A percentile compares a stretch with the other conserved stretches of the same genome.
Conservation (phyloP, 495 filamentous ascomycete genomes). For the Symbiotaphrina buchneri region DNA sequence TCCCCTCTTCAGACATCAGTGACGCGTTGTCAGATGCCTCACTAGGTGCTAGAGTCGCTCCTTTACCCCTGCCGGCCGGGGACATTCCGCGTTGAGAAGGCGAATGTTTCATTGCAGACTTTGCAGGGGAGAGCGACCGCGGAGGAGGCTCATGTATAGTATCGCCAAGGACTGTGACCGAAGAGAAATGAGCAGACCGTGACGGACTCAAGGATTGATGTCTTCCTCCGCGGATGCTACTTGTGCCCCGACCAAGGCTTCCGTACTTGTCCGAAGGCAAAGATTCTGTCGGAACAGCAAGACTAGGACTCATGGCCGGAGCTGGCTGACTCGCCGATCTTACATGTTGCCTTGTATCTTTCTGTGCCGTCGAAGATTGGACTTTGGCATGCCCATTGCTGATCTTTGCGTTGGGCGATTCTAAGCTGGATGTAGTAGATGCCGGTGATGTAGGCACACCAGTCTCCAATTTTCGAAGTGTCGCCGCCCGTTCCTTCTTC, state of each 20-base stretch:
- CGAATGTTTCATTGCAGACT: conserved; percentile 62
- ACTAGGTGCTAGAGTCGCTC: conserved; percentile 19
- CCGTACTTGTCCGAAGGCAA: too few relatives aligned
- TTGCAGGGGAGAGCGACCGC: conserved; percentile 62
- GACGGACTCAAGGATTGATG: conserved; percentile 33
- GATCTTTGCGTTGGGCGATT: too few relatives aligned
- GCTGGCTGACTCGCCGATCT: too few relatives aligned
- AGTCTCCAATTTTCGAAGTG: too few relatives aligned
- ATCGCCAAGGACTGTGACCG: conserved; percentile 23
- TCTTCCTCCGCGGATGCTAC: conserved; percentile 6
- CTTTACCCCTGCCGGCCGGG: conserved; percentile 12
- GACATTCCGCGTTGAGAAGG: conserved; percentile 24
- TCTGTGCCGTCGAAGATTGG: too few relatives aligned
- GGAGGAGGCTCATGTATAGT: conserved; percentile 51
- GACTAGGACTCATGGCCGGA: too few relatives aligned
- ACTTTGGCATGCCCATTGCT: too few relatives aligned
- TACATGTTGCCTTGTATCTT: too few relatives aligned
- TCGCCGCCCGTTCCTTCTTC: conserved; percentile 3
- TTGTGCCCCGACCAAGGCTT: conserved; percentile 3
- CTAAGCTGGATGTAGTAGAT: too few relatives aligned
- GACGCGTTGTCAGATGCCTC: conserved; percentile 38
- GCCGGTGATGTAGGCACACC: too few relatives aligned
- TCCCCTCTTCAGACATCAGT: conserved; percentile 33
- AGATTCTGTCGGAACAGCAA: too few relatives aligned
- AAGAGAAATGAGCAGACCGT: conserved; percentile 56